Conservation (phyloP, 2,329 filamentous ascomycete species). For the Colletotrichum sp. region DNA sequence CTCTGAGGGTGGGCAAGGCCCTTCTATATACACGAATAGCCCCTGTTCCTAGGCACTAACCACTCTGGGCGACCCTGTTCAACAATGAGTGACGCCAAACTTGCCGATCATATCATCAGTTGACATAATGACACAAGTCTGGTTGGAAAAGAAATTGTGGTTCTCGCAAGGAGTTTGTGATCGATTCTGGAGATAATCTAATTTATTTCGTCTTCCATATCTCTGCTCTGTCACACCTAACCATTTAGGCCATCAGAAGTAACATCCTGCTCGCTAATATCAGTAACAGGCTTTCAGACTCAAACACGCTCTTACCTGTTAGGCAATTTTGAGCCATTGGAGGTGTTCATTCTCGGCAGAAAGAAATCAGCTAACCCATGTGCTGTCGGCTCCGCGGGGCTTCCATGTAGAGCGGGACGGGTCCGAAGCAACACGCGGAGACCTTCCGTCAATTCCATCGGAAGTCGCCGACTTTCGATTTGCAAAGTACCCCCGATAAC, state of each 20-base stretch:
- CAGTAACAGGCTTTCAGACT: background rate
- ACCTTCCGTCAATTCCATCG: background rate
- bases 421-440: background rate
- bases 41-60: too few species aligned
- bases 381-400: background rate
- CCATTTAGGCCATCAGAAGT: background rate
- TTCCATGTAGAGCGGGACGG: background rate
- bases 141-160: background rate
- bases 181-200: fast-evolving
- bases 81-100: background rate
- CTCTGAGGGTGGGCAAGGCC: too few species aligned
- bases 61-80: too few species aligned
- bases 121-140: background rate
- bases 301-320: background rate
- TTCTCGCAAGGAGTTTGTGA: background rate
- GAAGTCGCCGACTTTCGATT: background rate
- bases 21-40: too few species aligned
- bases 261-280: background rate
- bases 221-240: background rate
- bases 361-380: background rate
- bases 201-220: background rate
- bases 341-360: background rate
- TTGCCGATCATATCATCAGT: background rate
- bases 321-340: background rate
- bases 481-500: fast-evolving